Evolutionary conservation across 805 yeast species (phyloP), one percentile per base, ranked within the genome.

Genomic region (Scheffersomyces ergatensis): DNA sequence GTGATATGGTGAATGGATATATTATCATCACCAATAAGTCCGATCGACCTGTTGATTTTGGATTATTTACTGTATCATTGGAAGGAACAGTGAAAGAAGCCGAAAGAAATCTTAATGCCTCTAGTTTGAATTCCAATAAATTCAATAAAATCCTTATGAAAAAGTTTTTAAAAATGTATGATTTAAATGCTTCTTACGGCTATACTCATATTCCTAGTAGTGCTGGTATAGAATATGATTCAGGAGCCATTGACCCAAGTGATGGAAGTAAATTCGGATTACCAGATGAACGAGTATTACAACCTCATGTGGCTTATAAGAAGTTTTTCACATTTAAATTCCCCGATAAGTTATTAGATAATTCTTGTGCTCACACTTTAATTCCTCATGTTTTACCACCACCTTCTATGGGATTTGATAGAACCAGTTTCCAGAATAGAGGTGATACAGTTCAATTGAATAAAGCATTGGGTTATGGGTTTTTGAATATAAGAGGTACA

Each of bases 261-360:
- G 84, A 80, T 49, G 75, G 76, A 3, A 60, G 70, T n/a, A 40
- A 53, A 14, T 47, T 79, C 34, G 85, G 84, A 0, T 54, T 80
- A 15, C 76, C 76, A 7, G 60, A 71, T 46, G 71, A 68, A 39
- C 55, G 85, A 47, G 58, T 74, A 0, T 57, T 80, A 27, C 65
- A 66, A 40, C 81, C 84, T 2, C 55, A 68, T 21, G 60, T 63
- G 8, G 73, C 66, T 47, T 79, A 80, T 49, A 78, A 78, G 51
- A 80, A 80, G 52, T 77, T 71, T 47, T 77, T 80, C 56, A 74
- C 77, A 32, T 80, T 80, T 57, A 78, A 72, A 53, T 69, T 80
- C 37, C 86, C 86, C 1, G 61, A 69, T 29, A 72, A 72, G 46
- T 54, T 78, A 20, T 57, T 80, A 31, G 85, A 80, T 50, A 71